phyloP scores from a whole-genome alignment of 495 filamentous ascomycete genomes.

The Neurospora sp. region DNA sequence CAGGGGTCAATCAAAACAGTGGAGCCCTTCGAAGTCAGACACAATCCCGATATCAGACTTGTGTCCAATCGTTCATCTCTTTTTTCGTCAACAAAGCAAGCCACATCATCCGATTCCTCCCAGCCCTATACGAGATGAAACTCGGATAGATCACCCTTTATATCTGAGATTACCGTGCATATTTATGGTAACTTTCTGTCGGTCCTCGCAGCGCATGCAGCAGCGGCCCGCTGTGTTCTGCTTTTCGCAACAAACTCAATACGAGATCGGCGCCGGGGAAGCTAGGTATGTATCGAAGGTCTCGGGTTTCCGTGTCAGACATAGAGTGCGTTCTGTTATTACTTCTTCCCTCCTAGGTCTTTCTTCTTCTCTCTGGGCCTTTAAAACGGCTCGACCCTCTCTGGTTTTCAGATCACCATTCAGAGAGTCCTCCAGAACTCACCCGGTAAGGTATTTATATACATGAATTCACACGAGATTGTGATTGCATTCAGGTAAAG shows the following conservation, averaged over 20 bases:
- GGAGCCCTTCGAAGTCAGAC: not conserved
- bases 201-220: not conserved
- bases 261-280: not conserved
- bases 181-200: not conserved
- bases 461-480: not conserved
- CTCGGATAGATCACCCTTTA: not conserved
- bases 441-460: not conserved
- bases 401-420: not conserved
- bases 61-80: not conserved
- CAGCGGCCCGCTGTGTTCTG: not conserved
- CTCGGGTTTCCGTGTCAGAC: not conserved
- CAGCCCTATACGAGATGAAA: not conserved
- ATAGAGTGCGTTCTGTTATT: not conserved
- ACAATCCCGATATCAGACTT: not conserved
- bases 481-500: not conserved
- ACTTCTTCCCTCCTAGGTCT: not conserved
- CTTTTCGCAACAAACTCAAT: not conserved
- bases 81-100: not conserved
- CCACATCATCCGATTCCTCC: not conserved
- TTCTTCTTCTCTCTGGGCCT: not conserved
- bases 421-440: not conserved
- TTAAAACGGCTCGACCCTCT: not conserved
- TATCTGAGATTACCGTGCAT: not conserved
- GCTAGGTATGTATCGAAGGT: not conserved
- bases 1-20: not conserved